phyloP scores from a whole-genome alignment of 2,329 filamentous ascomycete species.

The Colletotrichum magnum region DNA sequence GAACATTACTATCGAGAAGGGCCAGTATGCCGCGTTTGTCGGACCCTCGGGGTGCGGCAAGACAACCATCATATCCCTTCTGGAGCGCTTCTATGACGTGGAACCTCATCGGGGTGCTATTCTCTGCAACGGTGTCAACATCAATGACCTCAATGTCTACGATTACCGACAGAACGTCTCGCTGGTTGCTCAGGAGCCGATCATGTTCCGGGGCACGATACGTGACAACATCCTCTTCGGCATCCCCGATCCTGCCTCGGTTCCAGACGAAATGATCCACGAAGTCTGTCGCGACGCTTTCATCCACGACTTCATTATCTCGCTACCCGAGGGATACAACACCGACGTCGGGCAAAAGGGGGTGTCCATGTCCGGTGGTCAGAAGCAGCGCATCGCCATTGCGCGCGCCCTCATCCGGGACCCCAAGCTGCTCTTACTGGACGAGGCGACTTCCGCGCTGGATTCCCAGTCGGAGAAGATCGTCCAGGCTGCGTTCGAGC shows the following conservation, averaged over 20 bases:
- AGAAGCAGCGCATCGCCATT: constrained; percentile 69
- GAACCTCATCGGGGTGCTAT: constrained; percentile 58
- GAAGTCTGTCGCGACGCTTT: constrained; percentile 57
- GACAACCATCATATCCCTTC: constrained; percentile 66
- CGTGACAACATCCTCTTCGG: constrained; percentile 62
- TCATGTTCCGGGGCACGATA: constrained; percentile 64
- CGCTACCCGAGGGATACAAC: constrained; percentile 64
- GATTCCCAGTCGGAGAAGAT: constrained; percentile 69
- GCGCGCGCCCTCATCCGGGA: constrained; percentile 67
- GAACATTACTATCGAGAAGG: constrained; percentile 49
- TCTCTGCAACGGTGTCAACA: constrained; percentile 52
- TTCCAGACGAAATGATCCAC: constrained; percentile 44
- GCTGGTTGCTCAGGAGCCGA: constrained; percentile 67
- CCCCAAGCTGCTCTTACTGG: constrained; percentile 66
- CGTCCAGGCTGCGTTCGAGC: constrained; percentile 59
- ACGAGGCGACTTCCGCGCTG: constrained; percentile 70
- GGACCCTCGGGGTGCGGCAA: constrained; percentile 64
- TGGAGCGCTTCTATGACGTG: constrained; percentile 69
- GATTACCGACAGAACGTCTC: constrained; percentile 60
- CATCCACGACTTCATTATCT: constrained; percentile 69
- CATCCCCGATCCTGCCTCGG: constrained; percentile 55
- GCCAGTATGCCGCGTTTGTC: constrained; percentile 61
- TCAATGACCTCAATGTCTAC: constrained; percentile 55
- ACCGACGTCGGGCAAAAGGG: constrained; percentile 68
- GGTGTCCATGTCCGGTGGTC: constrained; percentile 68